Conservation (phyloP, 768 basidiomycete species). For the Chiua virens region DNA sequence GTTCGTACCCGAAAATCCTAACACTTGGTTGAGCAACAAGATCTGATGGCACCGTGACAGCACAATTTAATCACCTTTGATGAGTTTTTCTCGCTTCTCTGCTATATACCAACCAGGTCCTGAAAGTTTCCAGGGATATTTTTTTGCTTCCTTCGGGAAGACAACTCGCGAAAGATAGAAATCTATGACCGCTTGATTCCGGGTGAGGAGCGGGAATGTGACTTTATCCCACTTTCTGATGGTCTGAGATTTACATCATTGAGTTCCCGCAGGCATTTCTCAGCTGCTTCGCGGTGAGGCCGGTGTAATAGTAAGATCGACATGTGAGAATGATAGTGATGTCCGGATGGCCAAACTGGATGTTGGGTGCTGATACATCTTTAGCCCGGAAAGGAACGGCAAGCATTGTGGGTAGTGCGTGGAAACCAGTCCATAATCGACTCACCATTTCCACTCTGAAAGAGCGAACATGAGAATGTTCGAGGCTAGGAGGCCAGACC, state of each 20-base stretch:
- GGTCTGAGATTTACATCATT: background rate
- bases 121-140: background rate
- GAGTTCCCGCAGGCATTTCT: background rate
- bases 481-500: slow-evolving; percentile 28
- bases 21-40: too few relatives aligned
- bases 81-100: background rate
- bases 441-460: slow-evolving; percentile 32
- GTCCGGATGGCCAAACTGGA: slow-evolving; percentile 40
- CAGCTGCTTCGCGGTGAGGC: background rate
- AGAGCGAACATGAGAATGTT: slow-evolving; percentile 26
- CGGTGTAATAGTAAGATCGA: background rate
- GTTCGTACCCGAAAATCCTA: slow-evolving; percentile 52
- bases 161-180: too few relatives aligned
- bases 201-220: background rate
- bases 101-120: background rate
- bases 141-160: background rate
- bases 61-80: background rate
- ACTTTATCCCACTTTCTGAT: background rate
- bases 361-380: slow-evolving; percentile 31
- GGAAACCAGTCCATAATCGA: slow-evolving; percentile 30
- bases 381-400: slow-evolving; percentile 38
- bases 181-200: background rate
- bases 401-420: slow-evolving; percentile 14
- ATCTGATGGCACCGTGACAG: too few relatives aligned
- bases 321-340: slow-evolving; percentile 31